A percentile compares a stretch with the other conserved stretches of the same genome.
Evolutionary conservation across 495 filamentous ascomycete species (phyloP).

Genomic region (Immersiella caudata): DNA sequence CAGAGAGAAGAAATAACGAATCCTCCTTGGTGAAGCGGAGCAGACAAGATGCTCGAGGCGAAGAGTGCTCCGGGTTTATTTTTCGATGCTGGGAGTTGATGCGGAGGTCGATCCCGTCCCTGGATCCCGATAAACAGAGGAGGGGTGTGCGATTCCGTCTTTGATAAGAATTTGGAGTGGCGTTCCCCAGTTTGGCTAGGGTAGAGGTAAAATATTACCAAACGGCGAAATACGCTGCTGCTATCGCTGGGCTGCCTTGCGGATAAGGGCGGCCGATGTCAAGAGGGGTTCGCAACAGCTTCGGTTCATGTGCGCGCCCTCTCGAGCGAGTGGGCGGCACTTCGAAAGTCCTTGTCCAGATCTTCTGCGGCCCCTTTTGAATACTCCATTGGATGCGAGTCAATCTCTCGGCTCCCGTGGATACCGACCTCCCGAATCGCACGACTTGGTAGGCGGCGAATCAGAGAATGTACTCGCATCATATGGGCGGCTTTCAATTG

Average conservation of each 20-base stretch:
- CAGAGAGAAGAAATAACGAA: background rate
- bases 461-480: slow-evolving; percentile 20
- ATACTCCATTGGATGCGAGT: slow-evolving; percentile 14
- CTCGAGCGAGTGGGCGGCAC: background rate
- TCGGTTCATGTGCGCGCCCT: background rate
- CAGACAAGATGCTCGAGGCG: background rate
- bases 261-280: slow-evolving; percentile 12
- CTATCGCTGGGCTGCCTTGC: background rate
- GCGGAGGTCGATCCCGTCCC: background rate
- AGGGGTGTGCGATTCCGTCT: background rate
- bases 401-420: slow-evolving; percentile 18
- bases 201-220: background rate
- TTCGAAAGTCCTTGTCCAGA: background rate
- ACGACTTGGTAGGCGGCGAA: slow-evolving; percentile 23
- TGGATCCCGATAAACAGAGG: background rate
- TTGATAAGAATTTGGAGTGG: background rate
- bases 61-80: background rate
- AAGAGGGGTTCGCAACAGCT: background rate
- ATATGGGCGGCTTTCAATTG: slow-evolving; percentile 25
- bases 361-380: slow-evolving; percentile 5
- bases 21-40: background rate
- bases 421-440: slow-evolving; percentile 27
- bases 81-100: slow-evolving; percentile 1
- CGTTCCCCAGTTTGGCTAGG: background rate
- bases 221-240: background rate